Evolutionary conservation across 1,284 basidiomycete genomes (phyloP).

Genomic region (Cutaneotrichosporon cyanovorans): DNA sequence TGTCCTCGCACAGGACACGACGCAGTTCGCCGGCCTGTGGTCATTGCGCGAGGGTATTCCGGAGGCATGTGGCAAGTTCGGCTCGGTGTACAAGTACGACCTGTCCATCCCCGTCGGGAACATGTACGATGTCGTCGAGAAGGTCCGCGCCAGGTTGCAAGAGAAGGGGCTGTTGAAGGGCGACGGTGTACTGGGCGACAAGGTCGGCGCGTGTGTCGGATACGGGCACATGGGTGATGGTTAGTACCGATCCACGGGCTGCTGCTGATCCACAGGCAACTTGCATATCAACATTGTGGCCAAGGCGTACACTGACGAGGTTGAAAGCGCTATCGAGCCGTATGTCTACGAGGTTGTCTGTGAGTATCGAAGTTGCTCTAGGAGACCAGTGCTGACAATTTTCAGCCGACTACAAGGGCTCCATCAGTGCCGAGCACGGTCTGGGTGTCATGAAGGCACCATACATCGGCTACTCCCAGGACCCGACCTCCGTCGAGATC

Average conservation of each 20-base stretch:
- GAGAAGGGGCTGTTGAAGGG: conserved; percentile 62
- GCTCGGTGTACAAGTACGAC: conserved; percentile 97
- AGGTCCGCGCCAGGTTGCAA: conserved; percentile 64
- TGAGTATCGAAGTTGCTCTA: conserved; percentile 17
- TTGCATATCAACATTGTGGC: conserved; percentile 94
- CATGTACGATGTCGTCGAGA: conserved; percentile 85
- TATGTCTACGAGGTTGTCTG: conserved; percentile 88
- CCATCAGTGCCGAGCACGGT: conserved; percentile 94
- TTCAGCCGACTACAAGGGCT: conserved; percentile 58
- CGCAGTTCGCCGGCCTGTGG: conserved; percentile 87
- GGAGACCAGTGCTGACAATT: not conserved
- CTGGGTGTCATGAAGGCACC: conserved; percentile 88
- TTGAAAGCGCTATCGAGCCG: conserved; percentile 83
- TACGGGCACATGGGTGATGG: conserved; percentile 97
- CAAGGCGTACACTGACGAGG: conserved; percentile 68
- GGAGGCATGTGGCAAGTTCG: conserved; percentile 88
- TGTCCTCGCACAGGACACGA: conserved; percentile 83
- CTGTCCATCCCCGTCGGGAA: conserved; percentile 80
- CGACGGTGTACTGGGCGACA: conserved; percentile 52
- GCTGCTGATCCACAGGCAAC: conserved; percentile 56
- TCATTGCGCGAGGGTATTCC: conserved; percentile 88
- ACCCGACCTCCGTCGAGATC: conserved; percentile 64
- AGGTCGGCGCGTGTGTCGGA: conserved; percentile 75
- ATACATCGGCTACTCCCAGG: conserved; percentile 84
- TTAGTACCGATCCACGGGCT: conserved; percentile 40